Evolutionary conservation across 176 grass and related monocot genomes (phyloP).

Genomic region (Oryza officinalis): DNA sequence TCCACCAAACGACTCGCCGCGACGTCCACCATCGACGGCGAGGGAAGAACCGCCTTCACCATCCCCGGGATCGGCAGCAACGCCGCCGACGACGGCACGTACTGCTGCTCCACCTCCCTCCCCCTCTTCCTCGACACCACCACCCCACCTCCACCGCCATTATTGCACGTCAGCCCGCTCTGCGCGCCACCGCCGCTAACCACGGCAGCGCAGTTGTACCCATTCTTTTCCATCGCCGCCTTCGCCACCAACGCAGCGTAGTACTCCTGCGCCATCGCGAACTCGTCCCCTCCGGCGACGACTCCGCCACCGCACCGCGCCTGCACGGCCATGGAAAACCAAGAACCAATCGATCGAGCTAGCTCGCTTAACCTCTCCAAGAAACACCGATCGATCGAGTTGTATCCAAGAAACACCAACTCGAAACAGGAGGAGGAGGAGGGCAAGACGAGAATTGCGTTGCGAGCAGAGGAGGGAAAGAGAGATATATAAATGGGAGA

Average conservation of each 20-base stretch:
- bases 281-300: background rate
- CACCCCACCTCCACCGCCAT: background rate
- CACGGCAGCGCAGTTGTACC: background rate
- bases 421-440: too few species aligned
- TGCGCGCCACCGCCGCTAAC: conserved; percentile 21
- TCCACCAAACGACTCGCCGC: background rate
- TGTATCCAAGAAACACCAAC: too few species aligned
- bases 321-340: conserved; percentile 44
- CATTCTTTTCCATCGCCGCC: background rate
- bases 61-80: conserved; percentile 7
- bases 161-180: conserved; percentile 54
- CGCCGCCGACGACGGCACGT: background rate
- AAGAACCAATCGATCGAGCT: background rate
- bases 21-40: background rate
- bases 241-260: background rate
- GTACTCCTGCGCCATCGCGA: background rate
- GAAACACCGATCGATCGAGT: background rate
- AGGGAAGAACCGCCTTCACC: background rate
- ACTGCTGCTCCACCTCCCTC: conserved; percentile 12
- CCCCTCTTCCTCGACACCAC: conserved; percentile 37
- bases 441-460: too few species aligned
- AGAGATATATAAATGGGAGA: background rate
- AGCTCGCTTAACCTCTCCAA: too few species aligned
- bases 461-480: background rate
- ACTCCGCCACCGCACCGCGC: conserved; percentile 27